Conservation (phyloP, 106 monocot species). For the Vanilla planifolia region DNA sequence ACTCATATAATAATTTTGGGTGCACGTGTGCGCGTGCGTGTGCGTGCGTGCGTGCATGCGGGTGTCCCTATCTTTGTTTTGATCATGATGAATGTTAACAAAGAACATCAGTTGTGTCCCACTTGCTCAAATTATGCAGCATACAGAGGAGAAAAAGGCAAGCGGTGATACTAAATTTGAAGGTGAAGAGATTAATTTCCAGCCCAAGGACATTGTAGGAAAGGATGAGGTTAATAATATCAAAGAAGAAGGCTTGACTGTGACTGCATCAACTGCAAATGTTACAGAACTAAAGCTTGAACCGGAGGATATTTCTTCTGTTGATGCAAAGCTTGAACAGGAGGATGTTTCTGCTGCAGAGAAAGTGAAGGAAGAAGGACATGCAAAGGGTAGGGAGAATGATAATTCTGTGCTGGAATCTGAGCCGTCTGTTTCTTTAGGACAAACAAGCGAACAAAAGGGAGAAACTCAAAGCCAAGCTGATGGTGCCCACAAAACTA, state of each 20-base stretch:
- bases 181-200: slow-evolving; percentile 5
- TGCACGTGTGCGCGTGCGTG: no score
- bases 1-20: no score
- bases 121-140: slow-evolving; percentile 5
- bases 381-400: no score
- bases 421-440: slow-evolving; percentile 4
- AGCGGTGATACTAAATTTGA: neutral
- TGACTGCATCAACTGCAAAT: no score
- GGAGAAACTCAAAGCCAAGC: neutral
- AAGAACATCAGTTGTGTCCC: no score
- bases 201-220: neutral
- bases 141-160: neutral
- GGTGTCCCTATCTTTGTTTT: no score
- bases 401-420: no score
- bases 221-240: neutral
- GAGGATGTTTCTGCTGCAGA: neutral
- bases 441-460: neutral
- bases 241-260: neutral
- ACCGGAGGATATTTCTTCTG: neutral
- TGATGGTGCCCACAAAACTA: neutral
- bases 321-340: neutral
- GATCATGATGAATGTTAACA: no score
- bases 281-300: neutral
- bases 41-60: no score
- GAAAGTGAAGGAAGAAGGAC: no score